Percentiles rank a stretch among this genome's conserved stretches.
These are phyloP conservation scores for Pythium graminicola DNA, from an alignment of 352 stramenopile genomes.

Conservation along the genomic window DNA sequence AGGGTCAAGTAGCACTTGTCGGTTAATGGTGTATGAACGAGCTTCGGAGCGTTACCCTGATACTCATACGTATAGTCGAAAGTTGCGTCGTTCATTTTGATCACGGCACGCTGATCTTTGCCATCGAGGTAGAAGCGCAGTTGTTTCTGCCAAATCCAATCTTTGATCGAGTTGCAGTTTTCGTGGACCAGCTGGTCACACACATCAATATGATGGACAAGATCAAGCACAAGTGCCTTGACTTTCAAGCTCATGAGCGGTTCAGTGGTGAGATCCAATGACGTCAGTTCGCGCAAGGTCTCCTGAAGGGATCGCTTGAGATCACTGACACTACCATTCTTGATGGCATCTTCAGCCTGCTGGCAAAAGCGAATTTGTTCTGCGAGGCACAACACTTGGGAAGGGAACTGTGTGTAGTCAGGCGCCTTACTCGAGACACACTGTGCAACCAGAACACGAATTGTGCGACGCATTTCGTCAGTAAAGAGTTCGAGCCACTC, in stretches of 20 bases:
- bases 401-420: constrained; percentile 88
- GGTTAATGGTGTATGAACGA: constrained; percentile 99
- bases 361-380: constrained; percentile 91
- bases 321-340: constrained; percentile 51
- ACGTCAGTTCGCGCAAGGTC: constrained; percentile 65
- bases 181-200: constrained; percentile 80
- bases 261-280: constrained; percentile 81
- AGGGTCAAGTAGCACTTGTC: constrained; percentile 99
- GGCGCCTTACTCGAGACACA: constrained; percentile 72
- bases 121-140: constrained; percentile 69
- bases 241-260: constrained; percentile 90
- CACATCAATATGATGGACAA: constrained; percentile 95
- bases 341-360: constrained; percentile 82
- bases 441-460: constrained; percentile 63
- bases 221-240: constrained; percentile 92
- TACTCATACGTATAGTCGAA: constrained; percentile 99
- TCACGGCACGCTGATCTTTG: constrained; percentile 92
- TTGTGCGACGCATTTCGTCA: constrained; percentile 87
- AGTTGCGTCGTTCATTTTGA: constrained; percentile 96
- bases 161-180: constrained; percentile 42
- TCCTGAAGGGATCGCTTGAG: constrained; percentile 61
- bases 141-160: constrained; percentile 89
- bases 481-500: constrained; percentile 92
- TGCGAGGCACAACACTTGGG: constrained; percentile 87
- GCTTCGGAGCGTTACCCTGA: constrained; percentile 97